Evolutionary conservation across 176 grass and related monocot species (phyloP).

Genomic region (Melocanna baccifera): DNA sequence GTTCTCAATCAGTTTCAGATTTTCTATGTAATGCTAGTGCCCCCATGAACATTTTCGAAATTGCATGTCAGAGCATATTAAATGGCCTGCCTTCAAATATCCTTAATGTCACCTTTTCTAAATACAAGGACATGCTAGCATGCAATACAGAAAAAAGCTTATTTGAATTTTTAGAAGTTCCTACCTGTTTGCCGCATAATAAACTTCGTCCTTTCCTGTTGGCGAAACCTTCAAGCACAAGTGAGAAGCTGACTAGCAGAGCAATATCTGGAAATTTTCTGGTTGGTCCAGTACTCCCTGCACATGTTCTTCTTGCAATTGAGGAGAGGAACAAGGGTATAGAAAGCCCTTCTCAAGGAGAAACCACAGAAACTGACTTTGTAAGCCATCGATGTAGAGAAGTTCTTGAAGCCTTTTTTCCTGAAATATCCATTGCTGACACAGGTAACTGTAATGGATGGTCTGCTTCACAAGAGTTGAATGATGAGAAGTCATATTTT

Average conservation of each 20-base stretch:
- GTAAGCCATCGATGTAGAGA: conserved; percentile 50
- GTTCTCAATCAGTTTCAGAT: conserved; percentile 41
- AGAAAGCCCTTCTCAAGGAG: conserved; percentile 21
- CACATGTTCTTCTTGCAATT: conserved; percentile 77
- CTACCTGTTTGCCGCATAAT: conserved; percentile 31
- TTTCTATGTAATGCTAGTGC: conserved; percentile 58
- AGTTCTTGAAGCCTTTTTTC: conserved; percentile 58
- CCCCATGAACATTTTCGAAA: conserved; percentile 79
- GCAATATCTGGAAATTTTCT: conserved; percentile 41
- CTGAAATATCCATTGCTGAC: conserved; percentile 59
- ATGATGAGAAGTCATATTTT: conserved; percentile 66
- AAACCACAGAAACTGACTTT: conserved; percentile 30
- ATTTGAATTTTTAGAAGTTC: conserved; percentile 69
- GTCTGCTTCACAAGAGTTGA: conserved; percentile 36
- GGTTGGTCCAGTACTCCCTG: conserved; percentile 77
- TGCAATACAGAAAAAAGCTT: not conserved
- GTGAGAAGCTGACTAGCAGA: conserved; percentile 56
- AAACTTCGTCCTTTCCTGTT: conserved; percentile 53
- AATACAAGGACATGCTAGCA: conserved; percentile 61
- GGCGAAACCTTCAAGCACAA: conserved; percentile 59
- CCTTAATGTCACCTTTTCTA: conserved; percentile 55
- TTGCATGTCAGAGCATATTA: conserved; percentile 64
- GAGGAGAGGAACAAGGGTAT: conserved; percentile 44
- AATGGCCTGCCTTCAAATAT: conserved; percentile 53
- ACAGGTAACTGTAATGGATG: conserved; percentile 29